Evolutionary conservation across 352 stramenopile genomes (phyloP).

Genomic region (Globisporangium solare): DNA sequence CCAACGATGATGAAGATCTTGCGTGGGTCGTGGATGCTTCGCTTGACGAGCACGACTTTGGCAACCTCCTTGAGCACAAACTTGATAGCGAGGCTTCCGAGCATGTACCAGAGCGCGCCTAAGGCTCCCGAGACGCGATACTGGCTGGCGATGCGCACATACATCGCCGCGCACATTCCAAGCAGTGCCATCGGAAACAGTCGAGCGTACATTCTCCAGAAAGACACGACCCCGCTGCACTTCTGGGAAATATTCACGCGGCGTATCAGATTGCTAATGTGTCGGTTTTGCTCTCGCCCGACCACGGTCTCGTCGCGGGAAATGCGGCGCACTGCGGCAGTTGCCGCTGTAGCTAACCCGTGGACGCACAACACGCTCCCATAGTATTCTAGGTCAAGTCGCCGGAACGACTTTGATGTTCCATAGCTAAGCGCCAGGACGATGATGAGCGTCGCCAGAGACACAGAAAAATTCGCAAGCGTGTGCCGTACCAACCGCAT

Average conservation of each 20-base stretch:
- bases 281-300: background rate
- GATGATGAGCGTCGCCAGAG: background rate
- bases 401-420: background rate
- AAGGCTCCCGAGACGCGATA: background rate
- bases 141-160: background rate
- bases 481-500: background rate
- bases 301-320: slow-evolving; percentile 19
- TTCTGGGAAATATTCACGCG: too few species aligned
- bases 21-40: slow-evolving; percentile 27
- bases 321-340: slow-evolving; percentile 15
- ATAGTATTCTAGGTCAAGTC: slow-evolving; percentile 29
- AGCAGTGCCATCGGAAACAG: slow-evolving; percentile 15
- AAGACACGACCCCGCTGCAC: background rate
- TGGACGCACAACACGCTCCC: slow-evolving; percentile 13
- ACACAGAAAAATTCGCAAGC: slow-evolving; percentile 9
- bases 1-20: slow-evolving; percentile 35
- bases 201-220: slow-evolving; percentile 13
- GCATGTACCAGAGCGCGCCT: slow-evolving; percentile 19
- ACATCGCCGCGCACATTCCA: background rate
- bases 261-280: background rate
- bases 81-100: slow-evolving; percentile 29
- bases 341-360: slow-evolving; percentile 18
- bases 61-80: slow-evolving; percentile 27
- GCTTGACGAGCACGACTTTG: slow-evolving; percentile 22
- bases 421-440: background rate